Evolutionary conservation across 768 basidiomycete species (phyloP).

Genomic region (Rubroboletus pulcherrimus): DNA sequence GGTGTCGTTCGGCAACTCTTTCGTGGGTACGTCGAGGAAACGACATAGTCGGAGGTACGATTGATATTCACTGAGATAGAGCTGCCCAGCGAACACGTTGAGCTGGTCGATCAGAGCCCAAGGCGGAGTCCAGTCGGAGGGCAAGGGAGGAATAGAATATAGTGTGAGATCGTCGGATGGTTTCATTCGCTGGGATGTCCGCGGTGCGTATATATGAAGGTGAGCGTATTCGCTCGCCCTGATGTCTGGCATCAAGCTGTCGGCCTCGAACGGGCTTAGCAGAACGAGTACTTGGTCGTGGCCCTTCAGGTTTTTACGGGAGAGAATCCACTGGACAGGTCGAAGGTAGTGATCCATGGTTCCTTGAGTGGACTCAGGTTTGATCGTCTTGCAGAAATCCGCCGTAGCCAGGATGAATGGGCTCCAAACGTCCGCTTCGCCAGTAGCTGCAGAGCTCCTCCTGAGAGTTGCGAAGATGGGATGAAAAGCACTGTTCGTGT

Average conservation of each 20-base stretch:
- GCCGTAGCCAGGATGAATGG: slow-evolving; percentile 3
- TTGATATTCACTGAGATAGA: slow-evolving; percentile 13
- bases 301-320: background rate
- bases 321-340: slow-evolving; percentile 24
- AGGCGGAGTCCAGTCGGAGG: background rate
- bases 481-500: slow-evolving; percentile 18
- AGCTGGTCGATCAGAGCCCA: slow-evolving; percentile 7
- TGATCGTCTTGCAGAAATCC: slow-evolving; percentile 10
- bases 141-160: slow-evolving; percentile 1
- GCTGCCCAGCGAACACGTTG: slow-evolving; percentile 5
- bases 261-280: slow-evolving; percentile 30
- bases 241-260: slow-evolving; percentile 37
- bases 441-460: background rate
- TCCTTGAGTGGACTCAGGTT: background rate
- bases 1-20: background rate
- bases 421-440: slow-evolving; percentile 21
- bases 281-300: background rate
- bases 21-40: slow-evolving; percentile 16
- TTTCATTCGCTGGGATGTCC: slow-evolving; percentile 32
- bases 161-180: slow-evolving; percentile 32
- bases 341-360: slow-evolving; percentile 13
- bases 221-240: slow-evolving; percentile 29
- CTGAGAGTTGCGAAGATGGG: slow-evolving; percentile 8
- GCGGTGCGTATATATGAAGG: slow-evolving; percentile 40
- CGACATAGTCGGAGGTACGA: slow-evolving; percentile 21